A percentile compares a stretch with the other conserved stretches of the same genome.
phyloP scores from a whole-genome alignment of 2,329 filamentous ascomycete genomes.

The Epichloe typhina region DNA sequence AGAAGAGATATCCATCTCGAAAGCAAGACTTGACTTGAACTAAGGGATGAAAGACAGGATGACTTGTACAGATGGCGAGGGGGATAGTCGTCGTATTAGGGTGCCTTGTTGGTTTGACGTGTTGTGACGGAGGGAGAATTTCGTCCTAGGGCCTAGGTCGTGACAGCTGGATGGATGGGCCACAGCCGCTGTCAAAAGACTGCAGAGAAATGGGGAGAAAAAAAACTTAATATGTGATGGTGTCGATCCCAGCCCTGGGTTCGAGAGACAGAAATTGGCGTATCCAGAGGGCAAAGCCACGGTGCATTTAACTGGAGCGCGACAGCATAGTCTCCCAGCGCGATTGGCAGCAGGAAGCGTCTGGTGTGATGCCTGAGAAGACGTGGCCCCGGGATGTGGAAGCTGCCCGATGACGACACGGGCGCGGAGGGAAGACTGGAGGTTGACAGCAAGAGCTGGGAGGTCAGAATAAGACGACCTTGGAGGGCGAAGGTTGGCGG shows the following conservation, averaged over 20 bases:
- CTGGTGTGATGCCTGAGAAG: background rate
- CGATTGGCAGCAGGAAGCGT: background rate
- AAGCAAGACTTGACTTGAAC: background rate
- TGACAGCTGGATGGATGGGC: background rate
- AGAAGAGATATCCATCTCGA: background rate
- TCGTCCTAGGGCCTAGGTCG: background rate
- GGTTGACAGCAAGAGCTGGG: background rate
- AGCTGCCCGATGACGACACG: background rate
- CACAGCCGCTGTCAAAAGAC: background rate
- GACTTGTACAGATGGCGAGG: background rate
- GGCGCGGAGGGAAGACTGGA: background rate
- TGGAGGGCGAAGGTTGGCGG: background rate
- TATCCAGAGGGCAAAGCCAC: background rate
- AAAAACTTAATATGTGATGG: background rate
- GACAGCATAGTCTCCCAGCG: constrained; percentile 1
- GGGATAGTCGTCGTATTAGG: background rate
- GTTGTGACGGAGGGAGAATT: background rate
- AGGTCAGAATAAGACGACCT: background rate
- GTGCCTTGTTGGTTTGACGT: background rate
- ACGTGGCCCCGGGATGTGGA: background rate
- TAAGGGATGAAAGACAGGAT: background rate
- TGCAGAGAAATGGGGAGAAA: background rate
- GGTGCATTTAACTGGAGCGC: background rate
- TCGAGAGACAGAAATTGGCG: background rate
- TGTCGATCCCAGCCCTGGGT: background rate